Evolutionary conservation across 2,329 filamentous ascomycete species (phyloP).

Genomic region (Colletotrichum costaricense): DNA sequence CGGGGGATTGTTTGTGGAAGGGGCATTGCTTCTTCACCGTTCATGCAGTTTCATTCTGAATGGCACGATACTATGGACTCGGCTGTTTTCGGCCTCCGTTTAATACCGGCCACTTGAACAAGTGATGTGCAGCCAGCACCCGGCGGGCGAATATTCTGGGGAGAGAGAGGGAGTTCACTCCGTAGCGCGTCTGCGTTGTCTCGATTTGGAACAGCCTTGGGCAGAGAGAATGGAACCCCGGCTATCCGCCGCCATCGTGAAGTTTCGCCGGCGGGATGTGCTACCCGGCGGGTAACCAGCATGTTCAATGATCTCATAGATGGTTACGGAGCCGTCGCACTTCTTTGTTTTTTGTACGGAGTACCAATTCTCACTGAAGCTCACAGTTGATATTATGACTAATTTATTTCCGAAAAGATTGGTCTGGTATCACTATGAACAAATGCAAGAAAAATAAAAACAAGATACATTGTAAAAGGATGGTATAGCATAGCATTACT

Average conservation of each 20-base stretch:
- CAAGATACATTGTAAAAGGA: background rate
- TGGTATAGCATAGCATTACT: conserved; percentile 20
- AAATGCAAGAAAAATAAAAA: background rate
- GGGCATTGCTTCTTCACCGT: background rate
- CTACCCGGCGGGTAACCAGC: background rate
- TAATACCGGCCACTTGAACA: background rate
- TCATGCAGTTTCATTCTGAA: background rate
- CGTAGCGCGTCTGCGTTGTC: background rate
- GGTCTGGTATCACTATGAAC: background rate
- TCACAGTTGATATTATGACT: background rate
- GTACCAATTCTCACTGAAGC: background rate
- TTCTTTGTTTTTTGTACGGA: too few species aligned
- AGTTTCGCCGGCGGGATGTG: background rate
- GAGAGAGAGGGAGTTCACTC: too few species aligned
- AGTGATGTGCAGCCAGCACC: background rate
- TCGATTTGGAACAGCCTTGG: background rate
- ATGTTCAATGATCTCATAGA: background rate
- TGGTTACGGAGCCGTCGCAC: too few species aligned
- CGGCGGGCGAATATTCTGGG: background rate
- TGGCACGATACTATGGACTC: background rate
- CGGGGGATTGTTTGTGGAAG: background rate
- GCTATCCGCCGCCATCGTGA: background rate
- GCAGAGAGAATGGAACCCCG: background rate
- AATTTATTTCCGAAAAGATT: background rate
- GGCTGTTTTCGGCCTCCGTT: background rate